Conservation (phyloP, 306 rosid genomes). For the Medicago lupulina region DNA sequence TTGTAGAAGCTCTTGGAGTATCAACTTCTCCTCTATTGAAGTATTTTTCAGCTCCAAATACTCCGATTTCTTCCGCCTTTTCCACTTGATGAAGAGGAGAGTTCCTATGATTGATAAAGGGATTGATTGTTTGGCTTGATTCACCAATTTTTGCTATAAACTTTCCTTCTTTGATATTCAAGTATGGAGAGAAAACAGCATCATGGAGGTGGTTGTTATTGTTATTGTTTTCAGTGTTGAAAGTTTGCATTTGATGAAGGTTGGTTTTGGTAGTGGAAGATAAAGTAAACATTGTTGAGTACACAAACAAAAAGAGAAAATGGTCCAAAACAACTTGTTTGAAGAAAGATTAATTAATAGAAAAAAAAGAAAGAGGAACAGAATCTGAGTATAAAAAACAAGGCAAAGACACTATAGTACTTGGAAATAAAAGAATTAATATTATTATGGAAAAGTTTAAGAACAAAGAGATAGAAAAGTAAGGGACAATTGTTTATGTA, state of each 20-base stretch:
- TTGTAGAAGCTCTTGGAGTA: constrained; percentile 45
- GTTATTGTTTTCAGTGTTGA: constrained; percentile 38
- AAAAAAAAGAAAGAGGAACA: constrained; percentile 25
- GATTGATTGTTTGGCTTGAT: constrained; percentile 38
- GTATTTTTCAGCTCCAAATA: constrained; percentile 89
- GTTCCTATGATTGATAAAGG: constrained; percentile 25
- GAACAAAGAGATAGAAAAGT: not conserved
- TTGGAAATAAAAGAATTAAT: not conserved
- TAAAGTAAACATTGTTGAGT: constrained; percentile 51
- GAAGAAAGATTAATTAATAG: not conserved
- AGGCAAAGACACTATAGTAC: constrained; percentile 36
- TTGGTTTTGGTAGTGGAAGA: constrained; percentile 47
- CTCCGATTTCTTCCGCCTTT: constrained; percentile 80
- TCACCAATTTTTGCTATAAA: constrained; percentile 41
- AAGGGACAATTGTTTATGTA: constrained; percentile 28
- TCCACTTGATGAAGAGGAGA: constrained; percentile 1
- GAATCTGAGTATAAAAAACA: constrained; percentile 34
- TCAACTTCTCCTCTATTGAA: constrained; percentile 68
- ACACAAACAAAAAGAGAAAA: constrained; percentile 35
- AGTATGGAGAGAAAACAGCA: constrained; percentile 53
- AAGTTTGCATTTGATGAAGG: constrained; percentile 46
- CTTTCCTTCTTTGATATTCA: constrained; percentile 42
- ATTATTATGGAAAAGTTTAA: not conserved
- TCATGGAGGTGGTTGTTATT: constrained; percentile 36
- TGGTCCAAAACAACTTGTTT: not conserved